These are phyloP conservation scores for Gossypium laxum DNA, from an alignment of 441 rosid species.

Conservation along the genomic window DNA sequence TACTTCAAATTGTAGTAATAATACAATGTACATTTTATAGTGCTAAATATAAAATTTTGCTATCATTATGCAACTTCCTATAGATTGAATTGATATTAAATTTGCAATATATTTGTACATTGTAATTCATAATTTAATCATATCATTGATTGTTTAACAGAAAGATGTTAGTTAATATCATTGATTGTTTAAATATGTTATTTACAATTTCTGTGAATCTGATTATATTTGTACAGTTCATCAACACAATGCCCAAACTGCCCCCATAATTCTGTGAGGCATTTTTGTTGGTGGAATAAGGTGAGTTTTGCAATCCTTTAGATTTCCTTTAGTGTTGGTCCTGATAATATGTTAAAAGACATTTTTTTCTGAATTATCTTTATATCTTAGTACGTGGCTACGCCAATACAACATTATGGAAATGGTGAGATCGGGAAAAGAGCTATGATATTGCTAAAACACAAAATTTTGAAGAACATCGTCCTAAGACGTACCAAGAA, in stretches of 20 bases:
- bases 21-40: neutral
- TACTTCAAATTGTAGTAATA: neutral
- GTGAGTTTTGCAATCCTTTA: constrained; percentile 32
- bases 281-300: constrained; percentile 99
- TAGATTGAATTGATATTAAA: neutral
- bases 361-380: constrained; percentile 6
- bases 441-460: constrained; percentile 82
- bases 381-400: constrained; percentile 53
- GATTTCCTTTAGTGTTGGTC: neutral
- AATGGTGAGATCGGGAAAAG: constrained; percentile 36
- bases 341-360: neutral
- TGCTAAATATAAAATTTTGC: neutral
- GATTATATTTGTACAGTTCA: constrained; percentile 34
- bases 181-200: too few relatives aligned
- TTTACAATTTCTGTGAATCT: constrained; percentile 11
- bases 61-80: neutral
- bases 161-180: neutral
- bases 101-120: neutral
- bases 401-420: constrained; percentile 52
- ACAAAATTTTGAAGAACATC: constrained; percentile 60
- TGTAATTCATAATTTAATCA: neutral
- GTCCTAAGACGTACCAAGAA: constrained; percentile 81
- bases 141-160: neutral
- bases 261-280: constrained; percentile 72
- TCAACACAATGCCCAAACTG: constrained; percentile 51